phyloP scores from a whole-genome alignment of 2,329 filamentous ascomycete genomes.

The Apiospora kogelbergensis region DNA sequence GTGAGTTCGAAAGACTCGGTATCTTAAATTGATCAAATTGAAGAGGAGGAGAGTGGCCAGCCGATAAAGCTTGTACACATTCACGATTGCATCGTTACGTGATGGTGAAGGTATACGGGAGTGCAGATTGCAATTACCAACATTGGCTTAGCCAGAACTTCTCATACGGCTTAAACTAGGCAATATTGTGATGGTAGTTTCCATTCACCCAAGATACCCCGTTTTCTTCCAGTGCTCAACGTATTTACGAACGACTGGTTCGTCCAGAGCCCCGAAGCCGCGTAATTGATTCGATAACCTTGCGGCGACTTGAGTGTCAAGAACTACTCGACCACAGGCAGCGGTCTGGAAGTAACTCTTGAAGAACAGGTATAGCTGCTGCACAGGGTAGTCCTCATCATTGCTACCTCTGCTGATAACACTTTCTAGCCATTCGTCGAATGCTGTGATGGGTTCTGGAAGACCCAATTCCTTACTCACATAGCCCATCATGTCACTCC shows the following conservation, averaged over 20 bases:
- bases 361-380: constrained; percentile 18
- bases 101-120: too few species aligned
- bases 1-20: constrained; percentile 5
- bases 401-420: constrained; percentile 15
- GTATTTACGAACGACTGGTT: background rate
- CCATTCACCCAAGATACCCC: background rate
- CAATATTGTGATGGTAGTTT: too few species aligned
- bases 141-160: too few species aligned
- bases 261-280: background rate
- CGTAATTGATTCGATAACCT: constrained; percentile 14
- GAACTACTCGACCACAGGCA: constrained; percentile 18
- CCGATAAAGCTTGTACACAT: too few species aligned
- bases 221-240: background rate
- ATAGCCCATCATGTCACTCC: background rate
- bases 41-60: too few species aligned
- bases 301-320: constrained; percentile 18
- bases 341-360: constrained; percentile 16
- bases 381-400: constrained; percentile 21
- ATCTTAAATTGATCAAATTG: too few species aligned
- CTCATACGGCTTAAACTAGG: too few species aligned
- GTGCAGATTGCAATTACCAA: too few species aligned
- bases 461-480: background rate
- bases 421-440: background rate
- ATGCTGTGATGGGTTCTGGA: background rate
- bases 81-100: too few species aligned